These are phyloP conservation scores for Fusarium sambucinum DNA, from an alignment of 2,329 filamentous ascomycete species.

Conservation along the genomic window DNA sequence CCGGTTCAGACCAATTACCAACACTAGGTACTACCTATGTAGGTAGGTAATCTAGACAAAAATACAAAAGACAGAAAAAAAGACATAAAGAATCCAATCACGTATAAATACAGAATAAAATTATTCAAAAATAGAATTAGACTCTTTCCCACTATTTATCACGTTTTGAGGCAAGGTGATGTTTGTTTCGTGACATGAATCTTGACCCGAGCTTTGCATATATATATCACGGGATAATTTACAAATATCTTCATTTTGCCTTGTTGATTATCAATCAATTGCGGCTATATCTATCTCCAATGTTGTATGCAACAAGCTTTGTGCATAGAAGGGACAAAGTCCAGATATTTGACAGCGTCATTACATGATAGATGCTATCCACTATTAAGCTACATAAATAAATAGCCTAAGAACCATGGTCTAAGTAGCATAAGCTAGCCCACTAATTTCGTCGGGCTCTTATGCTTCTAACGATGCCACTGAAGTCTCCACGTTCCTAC, in stretches of 20 bases:
- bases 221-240: neutral
- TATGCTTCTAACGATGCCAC: no score
- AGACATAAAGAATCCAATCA: no score
- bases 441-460: no score
- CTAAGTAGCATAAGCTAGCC: no score
- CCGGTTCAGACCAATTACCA: neutral
- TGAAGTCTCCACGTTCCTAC: neutral
- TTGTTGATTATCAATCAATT: neutral
- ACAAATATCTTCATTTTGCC: neutral
- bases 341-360: neutral
- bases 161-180: neutral
- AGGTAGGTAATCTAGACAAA: neutral
- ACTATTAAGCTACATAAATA: no score
- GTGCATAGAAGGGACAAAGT: neutral
- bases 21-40: no score
- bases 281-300: neutral
- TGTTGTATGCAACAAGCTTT: neutral
- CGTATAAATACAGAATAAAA: neutral
- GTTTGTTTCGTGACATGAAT: neutral
- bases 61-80: neutral
- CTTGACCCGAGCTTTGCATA: neutral
- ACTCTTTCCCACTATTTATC: neutral
- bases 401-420: no score
- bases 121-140: neutral
- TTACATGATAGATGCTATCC: neutral